phyloP scores from a whole-genome alignment of 2,329 filamentous ascomycete genomes.

The Alternaria dauci region DNA sequence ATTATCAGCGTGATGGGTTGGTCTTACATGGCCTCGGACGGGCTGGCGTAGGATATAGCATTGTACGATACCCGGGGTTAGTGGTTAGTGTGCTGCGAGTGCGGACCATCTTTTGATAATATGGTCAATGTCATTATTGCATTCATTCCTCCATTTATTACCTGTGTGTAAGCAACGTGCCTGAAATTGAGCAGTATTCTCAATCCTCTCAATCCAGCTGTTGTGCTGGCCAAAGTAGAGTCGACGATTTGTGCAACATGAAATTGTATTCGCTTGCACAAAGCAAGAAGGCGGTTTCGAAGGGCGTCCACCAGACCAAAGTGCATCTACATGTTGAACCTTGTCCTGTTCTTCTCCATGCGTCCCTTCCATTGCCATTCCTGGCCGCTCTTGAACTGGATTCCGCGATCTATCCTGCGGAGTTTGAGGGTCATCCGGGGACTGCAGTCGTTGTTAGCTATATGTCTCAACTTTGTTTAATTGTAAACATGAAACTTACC shows the following conservation, averaged over 20 bases:
- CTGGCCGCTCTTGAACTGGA: conserved; percentile 77
- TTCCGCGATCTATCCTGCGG: conserved; percentile 87
- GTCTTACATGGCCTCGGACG: not conserved
- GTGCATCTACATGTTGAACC: conserved; percentile 80
- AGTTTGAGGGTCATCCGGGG: conserved; percentile 81
- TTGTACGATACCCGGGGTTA: conserved; percentile 4
- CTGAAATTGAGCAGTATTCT: not conserved
- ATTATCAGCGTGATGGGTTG: not conserved
- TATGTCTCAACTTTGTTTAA: not conserved
- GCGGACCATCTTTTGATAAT: not conserved
- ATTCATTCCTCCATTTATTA: not conserved
- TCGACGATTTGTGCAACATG: not conserved
- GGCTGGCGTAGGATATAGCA: conserved; percentile 1
- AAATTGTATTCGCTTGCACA: not conserved
- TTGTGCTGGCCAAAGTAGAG: not conserved
- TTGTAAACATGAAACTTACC: conserved; percentile 45
- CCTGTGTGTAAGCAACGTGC: not conserved
- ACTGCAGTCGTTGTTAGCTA: conserved; percentile 15
- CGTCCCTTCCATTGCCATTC: conserved; percentile 97
- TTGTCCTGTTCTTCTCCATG: conserved; percentile 93
- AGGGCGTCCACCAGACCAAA: not conserved
- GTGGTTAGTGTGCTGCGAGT: not conserved
- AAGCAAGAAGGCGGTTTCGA: not conserved
- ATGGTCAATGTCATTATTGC: conserved; percentile 1
- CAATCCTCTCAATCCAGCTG: not conserved